Evolutionary conservation across 2,329 filamentous ascomycete species (phyloP), one percentile per base, ranked within the genome.

Genomic region (Ophioceras dolichostomum): DNA sequence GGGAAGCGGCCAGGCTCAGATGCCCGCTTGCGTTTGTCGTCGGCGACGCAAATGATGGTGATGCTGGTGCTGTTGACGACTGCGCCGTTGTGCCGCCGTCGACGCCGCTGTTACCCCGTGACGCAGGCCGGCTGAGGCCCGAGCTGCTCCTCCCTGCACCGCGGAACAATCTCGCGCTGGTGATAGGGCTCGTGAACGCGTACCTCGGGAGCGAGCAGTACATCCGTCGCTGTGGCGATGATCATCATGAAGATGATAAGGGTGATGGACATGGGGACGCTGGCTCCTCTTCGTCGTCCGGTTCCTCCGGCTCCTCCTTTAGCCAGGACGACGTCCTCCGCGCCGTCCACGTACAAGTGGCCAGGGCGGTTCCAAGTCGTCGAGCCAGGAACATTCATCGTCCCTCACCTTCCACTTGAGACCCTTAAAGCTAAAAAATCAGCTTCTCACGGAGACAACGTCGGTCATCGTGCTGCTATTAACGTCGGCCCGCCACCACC

Each of bases 291-390:
- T n/a, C n/a, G n/a, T n/a, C n/a, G n/a, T n/a, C n/a, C n/a, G n/a
- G n/a, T n/a, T n/a, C n/a, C n/a, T 30, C 32, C 13, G 29, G 21
- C n/a, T 16, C 19, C 4, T 26, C 21, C 20, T 16, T 37, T n/a
- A 27, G 36, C 20, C 17, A 30, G 28, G 29, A 32, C 19, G 36
- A 37, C 16, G 26, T 37, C 9, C 4, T 26, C 19, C 14, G 32
- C 28, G 28, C 29, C 12, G 14, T 32, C 14, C n/a, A 14, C 28
- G 3, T 37, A 32, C 9, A 13, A 32, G 17, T 31, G 19, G 20
- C 36, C 36, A 9, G 29, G 36, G 16, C 36, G 36, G 14, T 32
- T 37, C 20, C 36, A 37, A 17, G 29, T 37, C 13, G 12, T 24
- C 22, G 20, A 24, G 20, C 16, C 21, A 27, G 13, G 16, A 27